Evolutionary conservation across 1,284 basidiomycete genomes (phyloP), one percentile per base, ranked within the genome.

Genomic region (Cutaneotrichosporon sp.): DNA sequence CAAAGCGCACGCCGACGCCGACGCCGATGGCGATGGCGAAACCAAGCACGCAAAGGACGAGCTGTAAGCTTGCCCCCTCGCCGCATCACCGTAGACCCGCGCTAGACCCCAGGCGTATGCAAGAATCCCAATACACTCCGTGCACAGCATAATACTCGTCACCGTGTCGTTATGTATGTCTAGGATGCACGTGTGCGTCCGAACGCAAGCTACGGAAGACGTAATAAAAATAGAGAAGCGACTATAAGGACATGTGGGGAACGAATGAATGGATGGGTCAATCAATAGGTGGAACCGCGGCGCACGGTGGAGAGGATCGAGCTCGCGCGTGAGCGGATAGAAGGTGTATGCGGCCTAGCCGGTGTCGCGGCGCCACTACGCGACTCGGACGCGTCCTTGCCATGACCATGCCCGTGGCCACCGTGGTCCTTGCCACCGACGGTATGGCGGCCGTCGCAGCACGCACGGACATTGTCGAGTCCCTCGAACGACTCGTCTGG

Each of bases 381-480:
- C 38, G 38, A 53, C 23, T 84, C 14, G 2, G 38, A n/a, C 3
- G 17, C 38, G 17, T 12, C 81, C 51, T 84, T 81, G 52, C 81
- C 80, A 48, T 81, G 79, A 43, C 83, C 81, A 52, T 81, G 64
- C 39, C 65, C 80, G 50, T 81, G 58, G 17, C 87, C 87, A 14
- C 78, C 76, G 22, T 81, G 64, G 45, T 65, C 26, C 26, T 30
- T 59, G 17, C 87, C 87, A 14, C 79, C 77, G 22, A 81, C 77
- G 47, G 80, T 77, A 74, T 98, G 94, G 80, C 82, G 64, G 22
- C 94, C 94, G 71, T 93, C 90, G 67, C 92, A 97, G 73, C 92
- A 97, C 2, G 91, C 91, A 33, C 90, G 82, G 22, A 94, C 90
- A 65, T 96, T 94, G 75, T 97, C 93, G 43, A 98, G 70, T 0